Percentiles rank a stretch among this genome's conserved stretches.
These are phyloP conservation scores for Gossypium rotundifolium DNA, from an alignment of 345 rosid genomes.

Conservation along the genomic window DNA sequence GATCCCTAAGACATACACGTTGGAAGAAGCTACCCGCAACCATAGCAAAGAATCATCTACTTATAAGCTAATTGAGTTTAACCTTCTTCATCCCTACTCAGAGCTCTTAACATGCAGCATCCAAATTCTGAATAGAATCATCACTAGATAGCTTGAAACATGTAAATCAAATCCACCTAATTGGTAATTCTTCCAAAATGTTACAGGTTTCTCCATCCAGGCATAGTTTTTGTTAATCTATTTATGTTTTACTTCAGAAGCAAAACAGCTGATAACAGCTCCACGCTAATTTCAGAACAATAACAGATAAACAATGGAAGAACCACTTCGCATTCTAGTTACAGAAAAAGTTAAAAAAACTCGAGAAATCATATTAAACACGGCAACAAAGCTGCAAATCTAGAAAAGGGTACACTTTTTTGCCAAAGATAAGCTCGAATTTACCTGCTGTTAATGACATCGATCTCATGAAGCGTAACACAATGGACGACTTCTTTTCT, in stretches of 20 bases:
- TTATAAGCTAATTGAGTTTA: background rate
- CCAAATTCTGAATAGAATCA: background rate
- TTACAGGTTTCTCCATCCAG: background rate
- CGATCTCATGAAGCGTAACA: conserved; percentile 92
- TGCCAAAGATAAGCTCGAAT: background rate
- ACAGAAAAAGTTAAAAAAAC: no score
- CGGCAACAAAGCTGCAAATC: background rate
- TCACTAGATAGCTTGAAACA: background rate
- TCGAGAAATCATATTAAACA: background rate
- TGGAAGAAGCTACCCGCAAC: background rate
- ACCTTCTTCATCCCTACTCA: background rate
- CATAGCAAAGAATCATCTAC: background rate
- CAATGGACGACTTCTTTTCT: conserved; percentile 95
- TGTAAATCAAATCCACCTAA: no score
- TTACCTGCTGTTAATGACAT: conserved; percentile 97
- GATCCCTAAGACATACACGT: background rate
- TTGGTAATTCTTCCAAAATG: background rate
- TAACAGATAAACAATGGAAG: background rate
- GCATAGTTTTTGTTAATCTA: background rate
- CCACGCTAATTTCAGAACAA: background rate
- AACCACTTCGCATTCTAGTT: no score
- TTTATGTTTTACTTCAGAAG: background rate
- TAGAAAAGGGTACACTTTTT: background rate
- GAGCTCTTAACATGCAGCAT: background rate
- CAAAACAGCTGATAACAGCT: background rate